phyloP scores from a whole-genome alignment of 2,329 filamentous ascomycete species.

The Cadophora luteo-olivacea region DNA sequence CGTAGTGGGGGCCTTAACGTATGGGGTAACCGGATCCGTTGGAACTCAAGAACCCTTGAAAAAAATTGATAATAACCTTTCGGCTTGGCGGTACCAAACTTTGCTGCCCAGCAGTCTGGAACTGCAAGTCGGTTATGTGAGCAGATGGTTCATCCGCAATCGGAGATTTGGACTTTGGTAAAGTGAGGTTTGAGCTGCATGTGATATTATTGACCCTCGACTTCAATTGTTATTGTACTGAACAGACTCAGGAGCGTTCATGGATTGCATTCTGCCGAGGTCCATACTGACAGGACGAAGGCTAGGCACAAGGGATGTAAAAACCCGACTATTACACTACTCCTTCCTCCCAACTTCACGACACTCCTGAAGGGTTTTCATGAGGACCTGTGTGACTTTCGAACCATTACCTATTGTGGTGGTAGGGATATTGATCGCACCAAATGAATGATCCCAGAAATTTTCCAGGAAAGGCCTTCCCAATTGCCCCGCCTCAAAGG shows the following conservation, averaged over 20 bases:
- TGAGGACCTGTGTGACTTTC: no score
- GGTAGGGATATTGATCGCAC: not conserved
- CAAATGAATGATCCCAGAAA: not conserved
- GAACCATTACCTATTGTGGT: no score
- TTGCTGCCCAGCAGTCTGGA: not conserved
- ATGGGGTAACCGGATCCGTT: slow-evolving; percentile 3
- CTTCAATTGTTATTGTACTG: not conserved
- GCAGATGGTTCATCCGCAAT: not conserved
- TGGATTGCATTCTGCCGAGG: no score
- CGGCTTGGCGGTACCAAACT: not conserved
- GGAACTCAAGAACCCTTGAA: not conserved
- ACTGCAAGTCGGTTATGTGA: not conserved
- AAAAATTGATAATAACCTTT: not conserved
- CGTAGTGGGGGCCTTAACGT: not conserved
- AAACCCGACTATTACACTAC: not conserved
- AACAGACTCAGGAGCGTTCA: no score
- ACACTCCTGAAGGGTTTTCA: no score
- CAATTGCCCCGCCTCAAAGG: not conserved
- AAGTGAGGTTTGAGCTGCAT: not conserved
- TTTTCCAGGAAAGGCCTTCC: not conserved
- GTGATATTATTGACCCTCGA: not conserved
- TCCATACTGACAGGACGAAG: no score
- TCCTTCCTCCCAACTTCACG: no score
- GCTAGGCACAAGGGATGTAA: not conserved
- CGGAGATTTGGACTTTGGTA: not conserved